Conservation (phyloP, 2,329 filamentous ascomycete genomes). For the Neurospora sp. region DNA sequence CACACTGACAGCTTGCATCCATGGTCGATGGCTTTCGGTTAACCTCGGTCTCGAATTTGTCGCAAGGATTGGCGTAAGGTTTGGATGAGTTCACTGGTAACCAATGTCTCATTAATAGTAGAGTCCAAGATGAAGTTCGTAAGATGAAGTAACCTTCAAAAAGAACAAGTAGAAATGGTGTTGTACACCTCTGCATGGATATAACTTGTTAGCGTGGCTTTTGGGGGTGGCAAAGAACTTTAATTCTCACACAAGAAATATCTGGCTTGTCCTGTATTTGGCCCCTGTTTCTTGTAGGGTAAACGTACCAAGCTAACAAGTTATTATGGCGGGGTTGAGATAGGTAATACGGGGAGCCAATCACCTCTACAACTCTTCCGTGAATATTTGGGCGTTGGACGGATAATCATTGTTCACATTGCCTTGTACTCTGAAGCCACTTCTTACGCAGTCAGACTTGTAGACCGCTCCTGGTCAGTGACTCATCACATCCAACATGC, state of each 20-base stretch:
- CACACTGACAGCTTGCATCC: conserved; percentile 57
- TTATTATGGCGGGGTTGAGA: background rate
- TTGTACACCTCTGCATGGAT: background rate
- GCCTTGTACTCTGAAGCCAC: background rate
- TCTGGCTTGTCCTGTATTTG: too few species aligned
- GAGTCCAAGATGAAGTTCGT: background rate
- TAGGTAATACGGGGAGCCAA: background rate
- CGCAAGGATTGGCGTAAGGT: background rate
- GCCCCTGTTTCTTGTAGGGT: too few species aligned
- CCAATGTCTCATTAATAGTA: background rate
- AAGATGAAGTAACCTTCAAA: background rate
- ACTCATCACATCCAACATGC: background rate
- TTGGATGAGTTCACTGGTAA: background rate
- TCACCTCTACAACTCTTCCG: background rate
- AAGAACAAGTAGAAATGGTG: background rate
- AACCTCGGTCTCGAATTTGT: background rate
- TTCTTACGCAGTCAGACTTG: background rate
- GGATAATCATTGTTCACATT: background rate
- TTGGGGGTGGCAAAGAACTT: too few species aligned
- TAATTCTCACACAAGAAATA: too few species aligned
- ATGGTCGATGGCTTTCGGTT: conserved; percentile 24
- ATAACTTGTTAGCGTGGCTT: too few species aligned
- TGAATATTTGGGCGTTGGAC: background rate
- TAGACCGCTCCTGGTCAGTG: background rate
- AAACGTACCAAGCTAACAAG: too few species aligned